Percentiles rank a stretch among this genome's conserved stretches.
phyloP scores from a whole-genome alignment of 2,329 filamentous ascomycete genomes.

The Penicillium sp. region DNA sequence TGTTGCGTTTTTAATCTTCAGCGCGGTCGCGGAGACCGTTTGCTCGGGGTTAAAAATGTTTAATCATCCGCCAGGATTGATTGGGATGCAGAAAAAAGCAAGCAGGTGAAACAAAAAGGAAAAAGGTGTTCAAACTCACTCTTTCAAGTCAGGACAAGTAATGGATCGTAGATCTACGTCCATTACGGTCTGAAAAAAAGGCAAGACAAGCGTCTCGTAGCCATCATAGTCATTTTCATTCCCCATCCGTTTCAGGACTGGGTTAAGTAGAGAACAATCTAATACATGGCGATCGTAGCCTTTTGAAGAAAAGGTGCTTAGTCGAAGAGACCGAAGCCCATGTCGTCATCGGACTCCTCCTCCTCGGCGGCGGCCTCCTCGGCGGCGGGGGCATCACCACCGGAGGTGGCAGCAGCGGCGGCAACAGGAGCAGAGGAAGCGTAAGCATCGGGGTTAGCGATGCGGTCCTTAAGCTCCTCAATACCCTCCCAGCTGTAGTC shows the following conservation, averaged over 20 bases:
- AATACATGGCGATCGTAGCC: constrained; percentile 39
- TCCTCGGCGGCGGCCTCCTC: constrained; percentile 62
- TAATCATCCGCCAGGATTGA: constrained; percentile 56
- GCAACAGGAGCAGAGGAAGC: constrained; percentile 76
- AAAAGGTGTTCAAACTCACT: constrained; percentile 24
- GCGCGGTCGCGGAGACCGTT: constrained; percentile 36
- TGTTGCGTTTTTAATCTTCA: constrained; percentile 63
- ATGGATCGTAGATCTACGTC: constrained; percentile 36
- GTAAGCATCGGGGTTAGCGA: constrained; percentile 97
- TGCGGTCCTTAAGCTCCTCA: constrained; percentile 97
- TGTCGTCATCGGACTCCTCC: constrained; percentile 64
- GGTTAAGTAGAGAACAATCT: constrained; percentile 32
- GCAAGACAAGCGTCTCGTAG: constrained; percentile 16
- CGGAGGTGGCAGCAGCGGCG: constrained; percentile 52
- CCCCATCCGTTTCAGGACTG: constrained; percentile 31
- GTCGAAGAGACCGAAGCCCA: constrained; percentile 77
- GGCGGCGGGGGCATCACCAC: constrained; percentile 52
- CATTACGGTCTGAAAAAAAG: constrained; percentile 27
- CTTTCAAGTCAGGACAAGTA: constrained; percentile 24
- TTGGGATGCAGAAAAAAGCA: neutral
- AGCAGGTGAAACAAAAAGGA: neutral
- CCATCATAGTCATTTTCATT: constrained; percentile 36
- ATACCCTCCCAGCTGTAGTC: constrained; percentile 95
- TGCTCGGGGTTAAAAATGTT: constrained; percentile 65
- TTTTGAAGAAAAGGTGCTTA: constrained; percentile 43